Evolutionary conservation across 2,329 filamentous ascomycete species (phyloP), one percentile per base, ranked within the genome.

Genomic region (Trichophyton benhamiae): DNA sequence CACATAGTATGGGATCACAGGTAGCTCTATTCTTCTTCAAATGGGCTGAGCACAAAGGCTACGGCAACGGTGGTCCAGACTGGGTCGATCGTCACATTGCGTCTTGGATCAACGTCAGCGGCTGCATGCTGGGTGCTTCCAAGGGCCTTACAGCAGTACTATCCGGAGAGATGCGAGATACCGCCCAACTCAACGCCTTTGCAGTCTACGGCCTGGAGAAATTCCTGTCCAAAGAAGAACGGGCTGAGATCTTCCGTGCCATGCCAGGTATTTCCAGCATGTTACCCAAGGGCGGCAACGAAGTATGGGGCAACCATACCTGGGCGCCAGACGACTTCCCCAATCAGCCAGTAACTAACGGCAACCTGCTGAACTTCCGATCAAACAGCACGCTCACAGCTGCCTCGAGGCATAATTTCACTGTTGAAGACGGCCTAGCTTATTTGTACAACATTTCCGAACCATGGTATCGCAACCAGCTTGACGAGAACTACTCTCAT

Each of bases 221-320:
- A 71, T 99, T 99, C 72, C 79, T 99, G 55, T 91, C 87, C 68
- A 89, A 88, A 68, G 86, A 91, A 66, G 94, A 99, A 72, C 84
- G 94, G 59, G 91, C 89, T 0, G 91, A 97, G 70, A 87, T 99
- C 49, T 96, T 99, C 78, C 86, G 94, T 59, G 89, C 91, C 52
- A 97, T 99, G 92, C 94, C 94, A 0, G 94, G 94, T 5, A 89
- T 96, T 63, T 95, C 89, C 5, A 94, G 89, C 57, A 99, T 99
- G 94, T 81, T 99, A 0, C 94, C 94, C 4, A 89, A 96, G 52
- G 94, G 94, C 38, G 94, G 94, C 25, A 85, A 95, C 62, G 88
- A 88, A 0, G 86, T 99, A n/a, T 99, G 94, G 94, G 94, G 94
- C 15, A 91, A 96, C 68, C 73, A 83, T 33, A 86, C 86, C 5